Base-by-base conservation (phyloP, 2,329 filamentous ascomycete genomes). In the Plectosphaerella plurivora region DNA sequence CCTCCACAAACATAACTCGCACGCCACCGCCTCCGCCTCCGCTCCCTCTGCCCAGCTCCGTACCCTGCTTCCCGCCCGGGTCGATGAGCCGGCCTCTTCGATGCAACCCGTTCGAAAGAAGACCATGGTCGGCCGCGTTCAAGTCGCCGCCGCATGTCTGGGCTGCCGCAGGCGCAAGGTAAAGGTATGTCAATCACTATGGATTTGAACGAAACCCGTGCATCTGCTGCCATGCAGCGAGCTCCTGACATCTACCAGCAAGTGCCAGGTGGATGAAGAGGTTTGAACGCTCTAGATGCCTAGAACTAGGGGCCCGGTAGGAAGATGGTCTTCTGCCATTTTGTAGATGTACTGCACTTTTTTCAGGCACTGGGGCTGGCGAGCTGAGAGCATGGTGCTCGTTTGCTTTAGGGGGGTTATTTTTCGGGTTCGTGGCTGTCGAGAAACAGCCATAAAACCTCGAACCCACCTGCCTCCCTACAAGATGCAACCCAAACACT, bases 91-190 rank as follows among this genome's bases (percentile, higher is more conserved):
- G 10, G 41, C n/a, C n/a, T 44, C n/a, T 22, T 22, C 22, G 22
- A 20, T 18, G n/a, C 41, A 20, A 6, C 41, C 41, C 5, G 18
- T 16, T 5, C n/a, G 18, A 16, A 44, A 44, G 18, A 44, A 44
- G 18, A 18, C 41, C 10, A 16, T 44, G n/a, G 16, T 18, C 10
- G 41, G 41, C 41, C 41, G 41, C n/a, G 41, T 22, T 5, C 41
- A 44, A 4, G 52, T 56, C 3, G 51, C 42, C 4, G 52, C 52
- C 3, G 54, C 54, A 0, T 56, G 52, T 20, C 44, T 54, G 4
- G 49, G 37, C 10, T 54, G 54, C 25, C 52, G 54, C 15, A 50
- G 24, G n/a, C 16, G 49, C 8, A 56, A 56, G 47, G 50, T 52
- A 22, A 56, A 54, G 52, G 52, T 51, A 54, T 20, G n/a, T 25